Evolutionary conservation across 352 stramenopile genomes (phyloP), one percentile per base, ranked within the genome.

Genomic region (Phytophthora pseudosyringae): DNA sequence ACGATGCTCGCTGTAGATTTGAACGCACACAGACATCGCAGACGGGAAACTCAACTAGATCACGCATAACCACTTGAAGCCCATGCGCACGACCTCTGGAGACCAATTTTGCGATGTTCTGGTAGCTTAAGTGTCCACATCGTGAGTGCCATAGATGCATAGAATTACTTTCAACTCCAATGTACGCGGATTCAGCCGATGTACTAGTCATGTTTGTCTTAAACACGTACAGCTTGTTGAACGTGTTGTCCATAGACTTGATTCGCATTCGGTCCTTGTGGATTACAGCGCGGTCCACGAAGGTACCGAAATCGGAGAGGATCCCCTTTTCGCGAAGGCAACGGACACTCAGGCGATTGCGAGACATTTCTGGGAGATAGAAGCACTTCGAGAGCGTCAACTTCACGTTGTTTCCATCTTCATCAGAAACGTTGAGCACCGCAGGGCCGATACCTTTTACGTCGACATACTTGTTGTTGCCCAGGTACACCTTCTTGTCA

Each of bases 171-270:
- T 9, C 28, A 57, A 47, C 46, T 26, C 16, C 41, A 54, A 40
- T 39, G 9, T 62, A 54, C 2, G 31, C 32, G 5, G 31, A 47
- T 47, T 46, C 54, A 47, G 43, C 5, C 9, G 54, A 3, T 59
- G 32, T 44, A 52, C 48, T 58, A 9, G 15, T 36, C 2, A 4
- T 28, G 2, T 39, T 54, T 5, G 47, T 47, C 18, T 59, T 41
- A 53, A 66, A 53, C 21, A 46, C 16, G 48, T 66, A 52, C 36
- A 57, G 12, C 7, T 31, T 52, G 29, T 66, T 59, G 32, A 25
- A 5, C 15, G 9, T 5, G 28, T 58, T 2, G 21, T 21, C 28
- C 1, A n/a, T n/a, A n/a, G 58, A 66, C 47, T 47, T 57, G 32
- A 66, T 29, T 0, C 16, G 11, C 38, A 56, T 51, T 3, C 29